Conservation (phyloP, 148 eudicot genomes). For the Cornus kousa region DNA sequence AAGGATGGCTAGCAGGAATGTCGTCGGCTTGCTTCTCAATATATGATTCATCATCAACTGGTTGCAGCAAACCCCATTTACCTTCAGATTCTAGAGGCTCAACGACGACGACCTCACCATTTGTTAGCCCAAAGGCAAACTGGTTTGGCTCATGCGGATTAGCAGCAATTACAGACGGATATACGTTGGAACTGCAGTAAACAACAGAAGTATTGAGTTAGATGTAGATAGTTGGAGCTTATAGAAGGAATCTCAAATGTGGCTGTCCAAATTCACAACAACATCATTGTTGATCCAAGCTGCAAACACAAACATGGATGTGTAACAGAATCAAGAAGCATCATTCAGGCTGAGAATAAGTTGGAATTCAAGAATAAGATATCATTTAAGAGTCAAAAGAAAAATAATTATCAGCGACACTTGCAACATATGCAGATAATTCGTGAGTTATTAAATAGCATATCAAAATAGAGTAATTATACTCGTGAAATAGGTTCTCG, state of each 20-base stretch:
- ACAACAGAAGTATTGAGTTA: background rate
- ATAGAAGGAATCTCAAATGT: background rate
- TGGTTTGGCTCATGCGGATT: constrained; percentile 46
- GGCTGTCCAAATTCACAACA: too few species aligned
- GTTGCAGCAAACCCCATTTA: constrained; percentile 37
- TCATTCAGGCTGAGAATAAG: too few species aligned
- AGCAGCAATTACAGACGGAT: constrained; percentile 35
- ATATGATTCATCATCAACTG: constrained; percentile 23
- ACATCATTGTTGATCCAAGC: too few species aligned
- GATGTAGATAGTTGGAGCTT: background rate
- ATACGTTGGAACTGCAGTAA: constrained; percentile 24
- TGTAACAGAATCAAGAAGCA: too few species aligned
- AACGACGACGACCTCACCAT: constrained; percentile 34
- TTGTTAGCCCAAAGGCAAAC: constrained; percentile 39
- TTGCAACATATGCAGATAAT: too few species aligned
- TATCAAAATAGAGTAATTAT: too few species aligned
- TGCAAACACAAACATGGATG: too few species aligned
- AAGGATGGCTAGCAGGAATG: background rate
- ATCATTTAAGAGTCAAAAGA: too few species aligned
- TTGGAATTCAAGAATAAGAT: too few species aligned
- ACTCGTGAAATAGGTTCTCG: background rate
- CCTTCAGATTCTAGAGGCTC: constrained; percentile 46
- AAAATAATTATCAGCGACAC: too few species aligned
- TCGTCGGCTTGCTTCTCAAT: constrained; percentile 8
- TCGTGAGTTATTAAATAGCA: too few species aligned